A percentile compares a stretch with the other conserved stretches of the same genome.
Evolutionary conservation across 2,329 filamentous ascomycete genomes (phyloP).

Genomic region (Exserohilum turcica): DNA sequence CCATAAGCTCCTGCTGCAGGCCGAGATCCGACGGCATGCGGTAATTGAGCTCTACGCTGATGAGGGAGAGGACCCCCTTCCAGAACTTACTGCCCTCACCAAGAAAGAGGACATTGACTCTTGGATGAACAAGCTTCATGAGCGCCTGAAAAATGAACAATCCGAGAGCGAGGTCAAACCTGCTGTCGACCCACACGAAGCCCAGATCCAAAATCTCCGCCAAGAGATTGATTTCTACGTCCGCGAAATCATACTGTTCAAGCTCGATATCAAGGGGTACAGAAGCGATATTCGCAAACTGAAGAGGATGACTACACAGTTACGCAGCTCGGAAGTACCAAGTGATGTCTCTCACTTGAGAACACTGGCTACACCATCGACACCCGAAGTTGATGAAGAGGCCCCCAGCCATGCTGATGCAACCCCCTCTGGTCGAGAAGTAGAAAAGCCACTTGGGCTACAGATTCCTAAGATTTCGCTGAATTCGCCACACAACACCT

Average conservation of each 20-base stretch:
- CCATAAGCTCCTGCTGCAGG: slow-evolving; percentile 48
- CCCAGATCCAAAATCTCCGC: slow-evolving; percentile 38
- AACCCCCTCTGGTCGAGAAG: slow-evolving; percentile 5
- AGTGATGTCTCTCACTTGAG: slow-evolving; percentile 34
- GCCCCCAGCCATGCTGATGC: slow-evolving; percentile 12
- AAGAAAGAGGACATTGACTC: slow-evolving; percentile 43
- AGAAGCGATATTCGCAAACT: slow-evolving; percentile 48
- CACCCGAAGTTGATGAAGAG: neutral
- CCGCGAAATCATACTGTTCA: slow-evolving; percentile 56
- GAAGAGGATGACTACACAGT: slow-evolving; percentile 33
- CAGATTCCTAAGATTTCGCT: slow-evolving; percentile 21
- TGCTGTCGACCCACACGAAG: slow-evolving; percentile 16
- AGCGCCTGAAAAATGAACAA: slow-evolving; percentile 38
- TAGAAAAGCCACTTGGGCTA: slow-evolving; percentile 14
- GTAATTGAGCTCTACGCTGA: slow-evolving; percentile 29
- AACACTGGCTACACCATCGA: slow-evolving; percentile 33
- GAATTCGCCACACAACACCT: slow-evolving; percentile 19
- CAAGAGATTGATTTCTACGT: slow-evolving; percentile 52
- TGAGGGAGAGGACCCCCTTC: slow-evolving; percentile 32
- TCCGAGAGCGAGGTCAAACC: slow-evolving; percentile 4
- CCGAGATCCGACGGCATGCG: slow-evolving; percentile 49
- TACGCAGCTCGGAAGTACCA: slow-evolving; percentile 28
- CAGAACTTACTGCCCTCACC: slow-evolving; percentile 35
- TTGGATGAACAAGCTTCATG: slow-evolving; percentile 42
- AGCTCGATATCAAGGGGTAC: slow-evolving; percentile 55